Evolutionary conservation across 2,329 filamentous ascomycete species (phyloP).

Genomic region (Trichoderma hamatum): DNA sequence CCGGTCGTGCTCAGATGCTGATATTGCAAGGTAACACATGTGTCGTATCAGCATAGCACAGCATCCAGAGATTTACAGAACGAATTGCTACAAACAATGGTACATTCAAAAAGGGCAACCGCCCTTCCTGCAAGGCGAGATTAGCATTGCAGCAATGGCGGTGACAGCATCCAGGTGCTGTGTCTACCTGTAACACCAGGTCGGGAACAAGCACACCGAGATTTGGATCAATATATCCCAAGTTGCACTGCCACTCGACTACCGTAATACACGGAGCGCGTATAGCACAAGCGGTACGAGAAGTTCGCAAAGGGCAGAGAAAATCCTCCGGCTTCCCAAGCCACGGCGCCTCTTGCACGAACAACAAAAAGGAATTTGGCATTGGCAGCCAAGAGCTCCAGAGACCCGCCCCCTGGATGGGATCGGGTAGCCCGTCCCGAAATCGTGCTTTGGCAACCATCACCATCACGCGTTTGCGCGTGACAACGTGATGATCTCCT

Average conservation of each 20-base stretch:
- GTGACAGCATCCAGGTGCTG: neutral
- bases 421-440: slow-evolving; percentile 17
- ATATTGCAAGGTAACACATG: slow-evolving; percentile 16
- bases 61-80: neutral
- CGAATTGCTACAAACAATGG: neutral
- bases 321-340: neutral
- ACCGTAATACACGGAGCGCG: neutral
- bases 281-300: neutral
- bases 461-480: slow-evolving; percentile 14
- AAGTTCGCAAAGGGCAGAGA: neutral
- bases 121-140: slow-evolving; percentile 20
- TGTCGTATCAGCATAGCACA: neutral
- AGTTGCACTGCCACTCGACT: slow-evolving; percentile 12
- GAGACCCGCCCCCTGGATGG: slow-evolving; percentile 6
- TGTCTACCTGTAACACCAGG: neutral
- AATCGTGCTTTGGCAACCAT: slow-evolving; percentile 15
- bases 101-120: neutral
- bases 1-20: neutral
- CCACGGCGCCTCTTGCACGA: neutral
- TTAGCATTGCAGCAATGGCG: neutral
- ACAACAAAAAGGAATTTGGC: neutral
- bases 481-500: neutral
- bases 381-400: neutral
- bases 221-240: slow-evolving; percentile 2
- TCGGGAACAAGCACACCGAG: neutral